Conservation (phyloP, 2,329 filamentous ascomycete genomes). For the Sclerotinia nivalis region DNA sequence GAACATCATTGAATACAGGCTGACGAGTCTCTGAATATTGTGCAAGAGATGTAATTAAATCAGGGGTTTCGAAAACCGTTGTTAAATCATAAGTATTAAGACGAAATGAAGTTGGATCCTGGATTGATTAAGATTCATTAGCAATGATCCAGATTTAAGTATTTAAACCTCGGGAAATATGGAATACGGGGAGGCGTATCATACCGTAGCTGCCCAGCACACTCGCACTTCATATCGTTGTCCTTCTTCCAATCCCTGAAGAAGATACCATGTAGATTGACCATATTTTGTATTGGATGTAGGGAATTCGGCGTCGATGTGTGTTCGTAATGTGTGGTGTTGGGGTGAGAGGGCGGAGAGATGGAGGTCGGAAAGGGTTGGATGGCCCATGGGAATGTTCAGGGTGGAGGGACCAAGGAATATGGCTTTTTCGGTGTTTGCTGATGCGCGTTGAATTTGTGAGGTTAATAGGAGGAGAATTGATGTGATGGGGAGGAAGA, state of each 20-base stretch:
- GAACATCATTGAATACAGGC: conserved; percentile 29
- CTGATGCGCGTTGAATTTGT: conserved; percentile 44
- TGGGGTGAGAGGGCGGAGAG: conserved; percentile 65
- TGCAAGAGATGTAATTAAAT: conserved; percentile 65
- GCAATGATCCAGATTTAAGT: conserved; percentile 9
- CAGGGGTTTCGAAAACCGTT: conserved; percentile 60
- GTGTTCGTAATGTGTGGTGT: conserved; percentile 58
- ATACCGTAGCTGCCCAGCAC: conserved; percentile 90
- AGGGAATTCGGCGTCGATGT: conserved; percentile 69
- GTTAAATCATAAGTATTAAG: conserved; percentile 65
- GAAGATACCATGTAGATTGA: conserved; percentile 73
- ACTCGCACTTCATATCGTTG: conserved; percentile 88
- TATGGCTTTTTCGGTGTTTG: conserved; percentile 89
- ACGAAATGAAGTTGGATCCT: conserved; percentile 86
- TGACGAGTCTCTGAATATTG: conserved; percentile 58
- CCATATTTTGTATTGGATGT: conserved; percentile 54
- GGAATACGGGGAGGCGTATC: conserved; percentile 41
- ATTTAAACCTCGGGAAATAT: neutral
- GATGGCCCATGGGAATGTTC: conserved; percentile 55
- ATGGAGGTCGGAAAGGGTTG: conserved; percentile 59
- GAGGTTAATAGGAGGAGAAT: conserved; percentile 30
- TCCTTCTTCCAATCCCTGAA: conserved; percentile 67
- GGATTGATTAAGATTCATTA: conserved; percentile 27
- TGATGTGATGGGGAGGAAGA: conserved; percentile 24
- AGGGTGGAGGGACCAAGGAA: conserved; percentile 70